Evolutionary conservation across 768 basidiomycete genomes (phyloP), one percentile per base, ranked within the genome.

Genomic region (Lactarius deliciosus): DNA sequence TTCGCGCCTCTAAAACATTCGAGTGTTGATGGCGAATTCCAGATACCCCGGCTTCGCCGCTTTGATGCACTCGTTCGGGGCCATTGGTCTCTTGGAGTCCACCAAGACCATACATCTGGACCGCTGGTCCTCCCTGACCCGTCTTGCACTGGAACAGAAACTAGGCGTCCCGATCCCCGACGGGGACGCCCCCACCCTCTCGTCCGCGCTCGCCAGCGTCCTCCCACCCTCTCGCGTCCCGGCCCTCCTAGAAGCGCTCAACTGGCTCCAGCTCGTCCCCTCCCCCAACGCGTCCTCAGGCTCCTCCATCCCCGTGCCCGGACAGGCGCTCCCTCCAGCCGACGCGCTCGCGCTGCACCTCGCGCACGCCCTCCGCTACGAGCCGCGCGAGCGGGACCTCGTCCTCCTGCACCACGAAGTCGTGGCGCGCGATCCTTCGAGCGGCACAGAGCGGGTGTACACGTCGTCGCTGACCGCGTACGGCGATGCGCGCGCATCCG

Each of bases 371-470:
- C 83, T 96, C 40, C 80, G 80, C 13, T 97, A 96, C 74, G 74
- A 67, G 0, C 83, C 85, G 0, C 77, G 80, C 45, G 96, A 98
- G 75, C 84, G 88, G 20, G 96, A 98, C 74, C 86, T 94, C 78
- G 94, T 95, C 68, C 82, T 96, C 34, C 85, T 97, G 18, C 81
- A 87, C 61, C 95, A 98, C 76, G 89, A 95, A 75, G 81, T 97
- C 70, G 83, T 90, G 59, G 82, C 88, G 0, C 71, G 72, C 66
- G 47, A 77, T 45, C 63, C 38, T 40, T 40, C 40, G 3, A 64
- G 64, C 15, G 66, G 61, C 64, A 43, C 68, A 22, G 79, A 82
- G 70, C 81, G 86, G 69, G 81, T 86, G 38, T 83, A 94, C 69
- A 87, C 85, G 13, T 90, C 91, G 9, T 82, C 84, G 28, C 75